Evolutionary conservation across 176 grass and related monocot genomes (phyloP).

Genomic region (Avena eriantha): DNA sequence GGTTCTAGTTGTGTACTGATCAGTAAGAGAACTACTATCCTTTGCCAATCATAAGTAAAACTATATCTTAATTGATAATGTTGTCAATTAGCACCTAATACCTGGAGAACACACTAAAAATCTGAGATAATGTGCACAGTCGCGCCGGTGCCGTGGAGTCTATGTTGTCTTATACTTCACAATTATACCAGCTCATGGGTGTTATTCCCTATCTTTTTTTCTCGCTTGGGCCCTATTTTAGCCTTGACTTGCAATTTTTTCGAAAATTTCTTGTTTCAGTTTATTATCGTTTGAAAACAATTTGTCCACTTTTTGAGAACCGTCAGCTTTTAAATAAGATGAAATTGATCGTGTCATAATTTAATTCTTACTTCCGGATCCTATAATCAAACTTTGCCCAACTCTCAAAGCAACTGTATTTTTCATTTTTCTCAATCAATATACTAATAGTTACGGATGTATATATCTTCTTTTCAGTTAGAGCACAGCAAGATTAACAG

Average conservation of each 20-base stretch:
- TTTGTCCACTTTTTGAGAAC: not conserved
- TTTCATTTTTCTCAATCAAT: slow-evolving; percentile 10
- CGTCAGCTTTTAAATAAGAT: not conserved
- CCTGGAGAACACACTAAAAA: not conserved
- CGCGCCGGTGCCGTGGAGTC: not conserved
- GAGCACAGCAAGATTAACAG: slow-evolving; percentile 63
- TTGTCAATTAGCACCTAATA: too few species aligned
- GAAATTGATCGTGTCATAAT: not conserved
- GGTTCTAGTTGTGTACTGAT: not conserved
- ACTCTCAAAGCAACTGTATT: slow-evolving; percentile 4
- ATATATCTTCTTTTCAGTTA: slow-evolving; percentile 57
- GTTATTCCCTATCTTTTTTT: not conserved
- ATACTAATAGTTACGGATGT: not conserved
- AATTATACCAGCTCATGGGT: not conserved
- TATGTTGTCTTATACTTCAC: not conserved
- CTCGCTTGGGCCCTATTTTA: not conserved
- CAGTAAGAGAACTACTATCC: not conserved
- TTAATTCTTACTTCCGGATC: not conserved
- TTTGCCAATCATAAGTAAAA: not conserved
- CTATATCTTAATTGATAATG: too few species aligned
- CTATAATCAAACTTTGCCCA: slow-evolving; percentile 2
- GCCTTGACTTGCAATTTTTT: not conserved
- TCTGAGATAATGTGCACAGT: not conserved
- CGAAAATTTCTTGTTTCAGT: not conserved
- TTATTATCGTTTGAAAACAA: not conserved